Evolutionary conservation across 2,329 filamentous ascomycete species (phyloP).

Genomic region (Sclerotinia subarctica): DNA sequence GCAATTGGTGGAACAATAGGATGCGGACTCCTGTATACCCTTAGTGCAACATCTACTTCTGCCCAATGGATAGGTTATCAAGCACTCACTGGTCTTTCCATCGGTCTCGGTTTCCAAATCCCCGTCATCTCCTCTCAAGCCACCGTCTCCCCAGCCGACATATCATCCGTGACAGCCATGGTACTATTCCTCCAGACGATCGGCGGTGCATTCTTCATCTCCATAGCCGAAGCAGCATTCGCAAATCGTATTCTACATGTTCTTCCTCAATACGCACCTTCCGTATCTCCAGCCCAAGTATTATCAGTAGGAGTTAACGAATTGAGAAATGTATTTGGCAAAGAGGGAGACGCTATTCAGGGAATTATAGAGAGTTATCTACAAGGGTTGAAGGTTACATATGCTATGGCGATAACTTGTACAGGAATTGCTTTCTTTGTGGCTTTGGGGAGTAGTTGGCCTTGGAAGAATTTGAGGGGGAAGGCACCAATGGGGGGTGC

Average conservation of each 20-base stretch:
- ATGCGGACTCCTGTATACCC: slow-evolving; percentile 56
- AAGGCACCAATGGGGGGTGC: slow-evolving; percentile 31
- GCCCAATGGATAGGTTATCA: slow-evolving; percentile 58
- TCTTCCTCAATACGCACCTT: slow-evolving; percentile 40
- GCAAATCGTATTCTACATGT: slow-evolving; percentile 44
- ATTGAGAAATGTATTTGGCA: slow-evolving; percentile 50
- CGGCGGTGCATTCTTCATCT: slow-evolving; percentile 50
- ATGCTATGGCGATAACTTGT: slow-evolving; percentile 54
- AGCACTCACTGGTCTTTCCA: slow-evolving; percentile 53
- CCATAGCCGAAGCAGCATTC: slow-evolving; percentile 48
- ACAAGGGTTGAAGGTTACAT: slow-evolving; percentile 59
- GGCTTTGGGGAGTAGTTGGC: slow-evolving; percentile 41
- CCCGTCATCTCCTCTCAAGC: slow-evolving; percentile 41
- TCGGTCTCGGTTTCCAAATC: slow-evolving; percentile 53
- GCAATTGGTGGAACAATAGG: slow-evolving; percentile 36
- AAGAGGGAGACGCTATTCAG: slow-evolving; percentile 44
- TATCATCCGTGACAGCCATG: slow-evolving; percentile 48
- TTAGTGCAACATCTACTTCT: slow-evolving; percentile 46
- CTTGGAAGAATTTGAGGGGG: slow-evolving; percentile 33
- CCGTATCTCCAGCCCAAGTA: slow-evolving; percentile 41
- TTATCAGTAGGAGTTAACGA: slow-evolving; percentile 51
- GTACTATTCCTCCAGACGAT: slow-evolving; percentile 49
- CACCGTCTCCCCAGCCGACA: slow-evolving; percentile 42
- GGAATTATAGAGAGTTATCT: slow-evolving; percentile 61
- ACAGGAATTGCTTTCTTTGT: slow-evolving; percentile 43